These are phyloP conservation scores for Eutypella sp. DNA, from an alignment of 2,329 filamentous ascomycete species.

Conservation along the genomic window DNA sequence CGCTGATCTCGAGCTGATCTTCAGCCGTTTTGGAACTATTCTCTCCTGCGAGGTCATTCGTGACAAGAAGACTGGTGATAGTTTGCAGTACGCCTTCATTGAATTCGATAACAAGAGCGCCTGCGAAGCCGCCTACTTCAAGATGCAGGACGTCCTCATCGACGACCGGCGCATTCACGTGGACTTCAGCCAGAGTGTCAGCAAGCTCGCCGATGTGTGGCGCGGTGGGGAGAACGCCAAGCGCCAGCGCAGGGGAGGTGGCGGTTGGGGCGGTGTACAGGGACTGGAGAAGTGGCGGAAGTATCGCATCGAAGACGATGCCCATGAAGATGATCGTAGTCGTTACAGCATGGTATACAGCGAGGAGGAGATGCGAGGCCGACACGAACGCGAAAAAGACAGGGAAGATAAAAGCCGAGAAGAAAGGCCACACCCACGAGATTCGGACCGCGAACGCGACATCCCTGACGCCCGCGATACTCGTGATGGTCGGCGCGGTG, in stretches of 20 bases:
- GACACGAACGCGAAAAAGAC: slow-evolving; percentile 37
- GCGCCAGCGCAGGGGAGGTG: slow-evolving; percentile 50
- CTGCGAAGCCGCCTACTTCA: slow-evolving; percentile 94
- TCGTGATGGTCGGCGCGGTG: slow-evolving; percentile 16
- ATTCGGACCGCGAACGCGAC: slow-evolving; percentile 8
- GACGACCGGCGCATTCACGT: slow-evolving; percentile 97
- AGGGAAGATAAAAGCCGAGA: slow-evolving; percentile 23
- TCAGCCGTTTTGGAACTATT: slow-evolving; percentile 93
- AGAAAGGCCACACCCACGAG: slow-evolving; percentile 13
- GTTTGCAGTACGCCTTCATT: slow-evolving; percentile 94
- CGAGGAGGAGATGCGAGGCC: slow-evolving; percentile 59
- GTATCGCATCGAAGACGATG: slow-evolving; percentile 65
- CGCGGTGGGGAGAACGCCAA: slow-evolving; percentile 80
- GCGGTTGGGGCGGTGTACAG: slow-evolving; percentile 87
- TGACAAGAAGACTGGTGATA: slow-evolving; percentile 90
- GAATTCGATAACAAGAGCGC: slow-evolving; percentile 91
- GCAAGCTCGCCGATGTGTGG: slow-evolving; percentile 85
- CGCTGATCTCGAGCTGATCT: slow-evolving; percentile 91
- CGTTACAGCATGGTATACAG: slow-evolving; percentile 80
- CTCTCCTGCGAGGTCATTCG: slow-evolving; percentile 93
- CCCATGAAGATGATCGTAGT: slow-evolving; percentile 30
- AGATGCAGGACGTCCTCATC: slow-evolving; percentile 97
- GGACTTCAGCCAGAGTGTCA: slow-evolving; percentile 94
- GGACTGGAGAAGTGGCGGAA: slow-evolving; percentile 86
- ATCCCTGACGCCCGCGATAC: no score